Percentiles rank a stretch among this genome's conserved stretches.
These are phyloP conservation scores for Fusarium abutilonis DNA, from an alignment of 2,329 filamentous ascomycete species.

Conservation along the genomic window DNA sequence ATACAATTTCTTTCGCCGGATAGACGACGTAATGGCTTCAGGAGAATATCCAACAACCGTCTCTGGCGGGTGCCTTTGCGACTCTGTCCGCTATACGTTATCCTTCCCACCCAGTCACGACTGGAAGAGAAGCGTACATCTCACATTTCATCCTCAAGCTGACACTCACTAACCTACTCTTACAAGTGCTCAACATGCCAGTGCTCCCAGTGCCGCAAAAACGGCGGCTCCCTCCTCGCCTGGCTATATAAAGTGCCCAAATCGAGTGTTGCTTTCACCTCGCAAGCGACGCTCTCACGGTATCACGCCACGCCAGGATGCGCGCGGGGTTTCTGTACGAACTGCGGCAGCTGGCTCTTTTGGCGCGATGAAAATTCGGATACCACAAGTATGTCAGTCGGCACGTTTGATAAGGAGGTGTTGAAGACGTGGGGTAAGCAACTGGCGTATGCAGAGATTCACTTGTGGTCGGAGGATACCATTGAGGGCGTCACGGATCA, in stretches of 20 bases:
- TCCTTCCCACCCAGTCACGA: slow-evolving; percentile 58
- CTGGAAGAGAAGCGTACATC: slow-evolving; percentile 51
- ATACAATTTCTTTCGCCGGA: neutral
- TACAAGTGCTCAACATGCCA: slow-evolving; percentile 60
- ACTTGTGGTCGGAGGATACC: slow-evolving; percentile 57
- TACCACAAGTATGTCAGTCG: slow-evolving; percentile 53
- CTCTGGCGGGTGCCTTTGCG: slow-evolving; percentile 63
- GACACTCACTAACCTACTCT: slow-evolving; percentile 2
- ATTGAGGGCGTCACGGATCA: slow-evolving; percentile 61
- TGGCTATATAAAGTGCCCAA: slow-evolving; percentile 52
- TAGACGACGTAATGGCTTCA: slow-evolving; percentile 29
- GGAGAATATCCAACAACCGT: slow-evolving; percentile 50
- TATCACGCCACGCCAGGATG: slow-evolving; percentile 54
- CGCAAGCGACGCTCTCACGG: slow-evolving; percentile 48
- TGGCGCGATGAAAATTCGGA: slow-evolving; percentile 52
- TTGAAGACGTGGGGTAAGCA: slow-evolving; percentile 53
- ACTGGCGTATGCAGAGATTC: slow-evolving; percentile 52
- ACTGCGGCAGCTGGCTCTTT: slow-evolving; percentile 61
- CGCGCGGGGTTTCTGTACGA: slow-evolving; percentile 59
- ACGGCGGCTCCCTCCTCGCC: slow-evolving; percentile 59
- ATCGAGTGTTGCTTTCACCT: slow-evolving; percentile 50
- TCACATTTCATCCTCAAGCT: neutral
- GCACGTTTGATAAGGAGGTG: slow-evolving; percentile 57
- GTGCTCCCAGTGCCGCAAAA: slow-evolving; percentile 65
- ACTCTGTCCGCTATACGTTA: slow-evolving; percentile 59